Evolutionary conservation across 1,284 basidiomycete species (phyloP).

Genomic region (Microstroma glucosiphilum): DNA sequence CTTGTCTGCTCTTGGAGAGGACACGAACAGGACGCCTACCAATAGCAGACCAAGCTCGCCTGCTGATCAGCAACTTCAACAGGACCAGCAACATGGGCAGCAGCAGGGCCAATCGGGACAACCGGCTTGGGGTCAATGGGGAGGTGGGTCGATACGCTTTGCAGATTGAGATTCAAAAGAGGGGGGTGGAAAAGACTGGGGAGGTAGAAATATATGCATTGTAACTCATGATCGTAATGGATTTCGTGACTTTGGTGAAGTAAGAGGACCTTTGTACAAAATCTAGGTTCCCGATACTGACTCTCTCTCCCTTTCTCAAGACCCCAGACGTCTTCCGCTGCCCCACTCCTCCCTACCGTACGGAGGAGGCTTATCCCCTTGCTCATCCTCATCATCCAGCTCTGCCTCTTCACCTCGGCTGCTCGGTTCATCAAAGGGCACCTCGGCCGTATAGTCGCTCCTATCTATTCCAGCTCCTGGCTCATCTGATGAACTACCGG

Average conservation of each 20-base stretch:
- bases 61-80: slow-evolving; percentile 1
- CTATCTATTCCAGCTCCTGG: neutral
- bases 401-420: neutral
- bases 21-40: neutral
- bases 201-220: neutral
- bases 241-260: too few species aligned
- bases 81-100: slow-evolving; percentile 5
- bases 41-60: slow-evolving; percentile 7
- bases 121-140: slow-evolving; percentile 38
- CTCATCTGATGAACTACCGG: neutral
- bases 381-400: neutral
- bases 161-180: slow-evolving; percentile 25
- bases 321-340: neutral
- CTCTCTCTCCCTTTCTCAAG: neutral
- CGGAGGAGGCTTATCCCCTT: neutral
- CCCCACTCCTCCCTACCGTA: slow-evolving; percentile 1
- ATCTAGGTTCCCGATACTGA: neutral
- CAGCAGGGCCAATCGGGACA: too few species aligned
- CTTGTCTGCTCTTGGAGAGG: neutral
- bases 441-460: neutral
- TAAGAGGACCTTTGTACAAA: too few species aligned
- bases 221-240: neutral
- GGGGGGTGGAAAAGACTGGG: neutral
- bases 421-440: slow-evolving; percentile 1
- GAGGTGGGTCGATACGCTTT: slow-evolving; percentile 39